Percentiles rank a stretch among this genome's conserved stretches.
phyloP scores from a whole-genome alignment of 2,329 filamentous ascomycete genomes.

The Arthrobotrys iridis region DNA sequence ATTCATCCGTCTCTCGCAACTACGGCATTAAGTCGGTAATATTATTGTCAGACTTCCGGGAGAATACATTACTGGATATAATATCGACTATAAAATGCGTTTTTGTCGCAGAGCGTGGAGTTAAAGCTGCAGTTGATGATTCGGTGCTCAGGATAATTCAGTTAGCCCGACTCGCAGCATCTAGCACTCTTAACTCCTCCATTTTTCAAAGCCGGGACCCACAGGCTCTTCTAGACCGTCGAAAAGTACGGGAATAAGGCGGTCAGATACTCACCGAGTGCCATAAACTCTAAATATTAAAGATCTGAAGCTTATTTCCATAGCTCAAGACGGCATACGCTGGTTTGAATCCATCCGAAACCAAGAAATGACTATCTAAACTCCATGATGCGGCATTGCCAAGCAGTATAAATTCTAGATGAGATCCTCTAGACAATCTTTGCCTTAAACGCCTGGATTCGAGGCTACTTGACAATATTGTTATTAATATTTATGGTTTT shows the following conservation, averaged over 20 bases:
- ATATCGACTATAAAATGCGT: background rate
- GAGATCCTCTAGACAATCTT: background rate
- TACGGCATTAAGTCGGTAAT: background rate
- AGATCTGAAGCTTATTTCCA: background rate
- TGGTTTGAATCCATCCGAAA: slow-evolving; percentile 20
- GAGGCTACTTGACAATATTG: too few relatives aligned
- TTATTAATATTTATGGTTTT: too few relatives aligned
- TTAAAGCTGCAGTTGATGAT: background rate
- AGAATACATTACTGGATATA: background rate
- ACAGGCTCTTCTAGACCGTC: background rate
- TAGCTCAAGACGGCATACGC: background rate
- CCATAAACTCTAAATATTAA: background rate
- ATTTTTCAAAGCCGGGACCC: background rate
- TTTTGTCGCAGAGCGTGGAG: background rate
- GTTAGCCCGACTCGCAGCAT: background rate
- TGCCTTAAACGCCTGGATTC: too few relatives aligned
- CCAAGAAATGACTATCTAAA: background rate
- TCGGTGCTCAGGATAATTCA: background rate
- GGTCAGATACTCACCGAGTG: background rate
- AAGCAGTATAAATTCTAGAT: slow-evolving; percentile 21
- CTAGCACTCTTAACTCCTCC: background rate
- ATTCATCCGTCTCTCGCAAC: too few relatives aligned
- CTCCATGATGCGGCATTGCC: slow-evolving; percentile 9
- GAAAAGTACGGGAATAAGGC: slow-evolving; percentile 11
- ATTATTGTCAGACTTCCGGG: background rate